Evolutionary conservation across 2,329 filamentous ascomycete genomes (phyloP).

Genomic region (Lecanoromycetidae sp.): DNA sequence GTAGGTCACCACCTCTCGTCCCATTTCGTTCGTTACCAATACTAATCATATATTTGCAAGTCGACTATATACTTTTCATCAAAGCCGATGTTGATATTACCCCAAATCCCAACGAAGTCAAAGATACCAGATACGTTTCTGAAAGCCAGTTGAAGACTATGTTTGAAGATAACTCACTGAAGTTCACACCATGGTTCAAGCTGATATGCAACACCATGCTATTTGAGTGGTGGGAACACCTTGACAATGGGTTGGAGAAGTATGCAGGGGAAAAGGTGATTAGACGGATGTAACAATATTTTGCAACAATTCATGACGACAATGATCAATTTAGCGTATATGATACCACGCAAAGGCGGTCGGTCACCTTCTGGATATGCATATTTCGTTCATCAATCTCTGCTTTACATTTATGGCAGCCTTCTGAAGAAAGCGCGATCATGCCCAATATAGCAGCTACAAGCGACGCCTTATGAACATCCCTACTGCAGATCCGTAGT

Average conservation of each 20-base stretch:
- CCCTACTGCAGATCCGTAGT: neutral
- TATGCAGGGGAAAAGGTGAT: constrained; percentile 58
- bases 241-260: constrained; percentile 69
- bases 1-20: too few relatives aligned
- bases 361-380: neutral
- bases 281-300: constrained; percentile 13
- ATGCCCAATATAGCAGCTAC: neutral
- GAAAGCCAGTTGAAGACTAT: constrained; percentile 70
- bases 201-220: constrained; percentile 96
- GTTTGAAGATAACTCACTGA: constrained; percentile 67
- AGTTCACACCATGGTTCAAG: constrained; percentile 98
- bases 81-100: constrained; percentile 81
- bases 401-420: neutral
- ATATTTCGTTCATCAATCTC: neutral
- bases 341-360: neutral
- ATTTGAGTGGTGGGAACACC: constrained; percentile 90
- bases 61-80: constrained; percentile 98
- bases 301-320: too few relatives aligned
- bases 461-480: neutral
- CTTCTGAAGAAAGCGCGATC: neutral
- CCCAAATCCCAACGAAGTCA: constrained; percentile 77
- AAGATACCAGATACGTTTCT: constrained; percentile 71
- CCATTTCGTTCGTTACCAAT: too few relatives aligned
- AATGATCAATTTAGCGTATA: too few relatives aligned
- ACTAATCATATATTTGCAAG: too few relatives aligned